Evolutionary conservation across 2,329 filamentous ascomycete species (phyloP), one percentile per base, ranked within the genome.

Genomic region (Albophoma yamanashiensis): DNA sequence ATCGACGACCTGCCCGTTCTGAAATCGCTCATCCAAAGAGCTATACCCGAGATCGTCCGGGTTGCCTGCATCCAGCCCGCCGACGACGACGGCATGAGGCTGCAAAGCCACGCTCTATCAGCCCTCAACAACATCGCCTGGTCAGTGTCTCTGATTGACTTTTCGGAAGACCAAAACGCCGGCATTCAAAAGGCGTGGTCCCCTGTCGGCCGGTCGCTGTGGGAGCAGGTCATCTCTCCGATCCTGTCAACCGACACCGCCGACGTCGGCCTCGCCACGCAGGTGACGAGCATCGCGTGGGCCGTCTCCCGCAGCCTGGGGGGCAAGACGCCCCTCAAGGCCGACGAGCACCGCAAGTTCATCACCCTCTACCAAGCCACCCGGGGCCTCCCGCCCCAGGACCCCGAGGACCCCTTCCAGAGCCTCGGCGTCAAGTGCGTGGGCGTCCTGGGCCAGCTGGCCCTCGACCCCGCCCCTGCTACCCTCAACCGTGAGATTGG

Each of bases 91-190:
- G 67, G 73, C 20, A 69, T 77, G 15, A 68, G 75, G 8, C 73
- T 87, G 47, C 82, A 82, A 63, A 71, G 71, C 25, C 78, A 81
- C 64, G 81, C 85, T 22, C 72, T 89, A 31, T 81, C 82, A 2
- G 80, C 84, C 20, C 76, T 89, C 61, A 87, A 83, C 75, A 89
- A 89, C 71, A 82, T 88, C 58, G 78, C 85, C 58, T 89, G 86
- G 85, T 86, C 85, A 14, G 75, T 87, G 47, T 85, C 83, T 11
- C 80, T 81, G 65, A 74, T 86, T 64, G 83, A 86, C 70, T 85
- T 85, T 66, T 75, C 78, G 31, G 78, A 82, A 39, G 72, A 74
- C n/a, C 76, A 78, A 58, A 83, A 84, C 67, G 72, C 76, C 4
- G 73, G 75, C 60, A 76, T 88, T 59, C 76, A 77, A 58, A 73